Evolutionary conservation across 2,329 filamentous ascomycete species (phyloP).

Genomic region (Zymoseptoria passerinii): DNA sequence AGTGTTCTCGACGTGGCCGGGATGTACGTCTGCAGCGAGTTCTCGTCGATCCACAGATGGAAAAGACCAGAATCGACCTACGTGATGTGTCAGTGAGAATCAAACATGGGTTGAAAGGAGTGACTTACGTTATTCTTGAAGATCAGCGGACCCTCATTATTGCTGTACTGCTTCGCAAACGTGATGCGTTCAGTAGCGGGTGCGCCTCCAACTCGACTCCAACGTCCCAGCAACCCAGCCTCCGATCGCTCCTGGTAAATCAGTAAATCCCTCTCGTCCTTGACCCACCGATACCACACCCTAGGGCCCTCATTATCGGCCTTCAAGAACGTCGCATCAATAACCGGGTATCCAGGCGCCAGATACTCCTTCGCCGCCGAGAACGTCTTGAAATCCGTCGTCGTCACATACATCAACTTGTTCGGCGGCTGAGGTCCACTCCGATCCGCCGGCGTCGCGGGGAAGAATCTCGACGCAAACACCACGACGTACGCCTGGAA

Average conservation of each 20-base stretch:
- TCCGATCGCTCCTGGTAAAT: slow-evolving; percentile 14
- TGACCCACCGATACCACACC: slow-evolving; percentile 16
- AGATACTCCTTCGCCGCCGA: slow-evolving; percentile 12
- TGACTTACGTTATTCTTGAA: slow-evolving; percentile 11
- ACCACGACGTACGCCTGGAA: slow-evolving; percentile 9
- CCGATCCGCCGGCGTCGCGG: slow-evolving; percentile 5
- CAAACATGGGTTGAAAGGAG: neutral
- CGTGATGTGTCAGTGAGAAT: neutral
- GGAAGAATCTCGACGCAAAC: slow-evolving; percentile 11
- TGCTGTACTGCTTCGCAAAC: slow-evolving; percentile 11
- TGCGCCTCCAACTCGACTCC: slow-evolving; percentile 11
- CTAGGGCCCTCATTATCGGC: slow-evolving; percentile 6
- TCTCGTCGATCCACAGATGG: slow-evolving; percentile 16
- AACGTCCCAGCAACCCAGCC: slow-evolving; percentile 11
- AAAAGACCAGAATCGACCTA: slow-evolving; percentile 10
- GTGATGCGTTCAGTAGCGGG: slow-evolving; percentile 6
- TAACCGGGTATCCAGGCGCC: slow-evolving; percentile 13
- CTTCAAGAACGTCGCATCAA: slow-evolving; percentile 13
- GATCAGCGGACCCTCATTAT: slow-evolving; percentile 13
- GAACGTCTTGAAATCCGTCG: slow-evolving; percentile 12
- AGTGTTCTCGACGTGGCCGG: slow-evolving; percentile 13
- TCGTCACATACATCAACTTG: slow-evolving; percentile 14
- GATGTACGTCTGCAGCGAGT: slow-evolving; percentile 12
- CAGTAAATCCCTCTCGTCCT: slow-evolving; percentile 10
- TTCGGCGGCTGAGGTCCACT: slow-evolving; percentile 11